Conservation (phyloP, 2,329 filamentous ascomycete species). For the Pseudogymnoascus sp. region DNA sequence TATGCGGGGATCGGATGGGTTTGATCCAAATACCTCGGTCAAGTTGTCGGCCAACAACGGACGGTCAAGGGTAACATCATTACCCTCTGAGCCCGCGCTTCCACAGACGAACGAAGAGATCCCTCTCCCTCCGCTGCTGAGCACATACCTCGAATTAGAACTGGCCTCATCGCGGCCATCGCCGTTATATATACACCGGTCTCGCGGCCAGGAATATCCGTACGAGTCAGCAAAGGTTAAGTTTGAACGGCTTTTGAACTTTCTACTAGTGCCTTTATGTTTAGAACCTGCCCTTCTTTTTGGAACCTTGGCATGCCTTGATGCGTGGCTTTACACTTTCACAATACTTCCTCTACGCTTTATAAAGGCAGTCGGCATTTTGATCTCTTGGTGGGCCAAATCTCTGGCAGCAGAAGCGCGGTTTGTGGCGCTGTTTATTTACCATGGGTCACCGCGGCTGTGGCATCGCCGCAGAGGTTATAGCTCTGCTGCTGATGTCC, state of each 20-base stretch:
- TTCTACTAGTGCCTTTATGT: constrained; percentile 70
- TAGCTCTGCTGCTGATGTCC: constrained; percentile 30
- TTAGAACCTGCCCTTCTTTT: constrained; percentile 82
- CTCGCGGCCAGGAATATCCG: constrained; percentile 51
- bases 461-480: constrained; percentile 54
- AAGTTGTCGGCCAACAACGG: constrained; percentile 12
- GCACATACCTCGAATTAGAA: constrained; percentile 58
- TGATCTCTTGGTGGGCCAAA: constrained; percentile 70
- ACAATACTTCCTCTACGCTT: constrained; percentile 91
- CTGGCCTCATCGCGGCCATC: constrained; percentile 54
- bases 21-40: constrained; percentile 23
- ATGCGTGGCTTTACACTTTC: constrained; percentile 94
- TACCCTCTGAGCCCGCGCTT: constrained; percentile 35
- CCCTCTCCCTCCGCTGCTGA: constrained; percentile 58
- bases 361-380: constrained; percentile 66
- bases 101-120: constrained; percentile 35
- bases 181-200: constrained; percentile 58
- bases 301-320: constrained; percentile 82
- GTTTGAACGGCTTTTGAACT: constrained; percentile 84
- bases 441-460: constrained; percentile 69
- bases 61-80: constrained; percentile 15
- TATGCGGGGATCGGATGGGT: constrained; percentile 21
- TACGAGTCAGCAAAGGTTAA: constrained; percentile 93
- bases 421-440: constrained; percentile 70
- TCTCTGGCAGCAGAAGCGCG: constrained; percentile 63